Evolutionary conservation across 345 rosid genomes (phyloP), one percentile per base, ranked within the genome.

Genomic region (Lumnitzera littorea): DNA sequence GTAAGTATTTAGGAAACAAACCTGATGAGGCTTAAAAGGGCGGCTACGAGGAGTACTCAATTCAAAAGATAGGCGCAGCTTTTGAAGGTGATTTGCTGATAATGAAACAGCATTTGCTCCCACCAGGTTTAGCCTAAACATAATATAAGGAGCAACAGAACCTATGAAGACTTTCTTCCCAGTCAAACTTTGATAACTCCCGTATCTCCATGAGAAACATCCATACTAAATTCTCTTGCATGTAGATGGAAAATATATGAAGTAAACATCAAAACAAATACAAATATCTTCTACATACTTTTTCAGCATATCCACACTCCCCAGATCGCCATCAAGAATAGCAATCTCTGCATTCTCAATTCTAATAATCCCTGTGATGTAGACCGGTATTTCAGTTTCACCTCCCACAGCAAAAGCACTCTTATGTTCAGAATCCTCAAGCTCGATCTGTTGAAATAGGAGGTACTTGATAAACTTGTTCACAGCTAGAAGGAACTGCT

Each of bases 21-120:
- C 99, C 96, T 95, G 99, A 74, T 91, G 98, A 62, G 98, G 99
- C 78, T 76, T 83, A 80, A 91, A 95, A 53, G 78, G 74, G 64
- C 14, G 78, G 36, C 87, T 91, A 60, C 46, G 65, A 67, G 98
- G 94, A 61, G 87, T 81, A 57, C 84, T 77, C 75, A 95, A 70
- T 56, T 68, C 80, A 63, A 85, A 91, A 6, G 90, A 82, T n/a
- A 95, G 66, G 4, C 82, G 91, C 65, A 95, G 71, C 82, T 88
- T 95, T 72, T 95, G 96, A 46, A 95, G 99, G 70, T 95, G 99
- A 72, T 91, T 95, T 48, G 98, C 99, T 43, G 91, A 76, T 67
- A 91, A 74, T 48, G 96, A 79, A 56, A 83, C 75, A 46, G 63
- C 73, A 64, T 66, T 82, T 58, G 82, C 76, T 79, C 73, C 82